These are phyloP conservation scores for Pyrenula aspistea DNA, from an alignment of 495 filamentous ascomycete genomes.

Conservation along the genomic window DNA sequence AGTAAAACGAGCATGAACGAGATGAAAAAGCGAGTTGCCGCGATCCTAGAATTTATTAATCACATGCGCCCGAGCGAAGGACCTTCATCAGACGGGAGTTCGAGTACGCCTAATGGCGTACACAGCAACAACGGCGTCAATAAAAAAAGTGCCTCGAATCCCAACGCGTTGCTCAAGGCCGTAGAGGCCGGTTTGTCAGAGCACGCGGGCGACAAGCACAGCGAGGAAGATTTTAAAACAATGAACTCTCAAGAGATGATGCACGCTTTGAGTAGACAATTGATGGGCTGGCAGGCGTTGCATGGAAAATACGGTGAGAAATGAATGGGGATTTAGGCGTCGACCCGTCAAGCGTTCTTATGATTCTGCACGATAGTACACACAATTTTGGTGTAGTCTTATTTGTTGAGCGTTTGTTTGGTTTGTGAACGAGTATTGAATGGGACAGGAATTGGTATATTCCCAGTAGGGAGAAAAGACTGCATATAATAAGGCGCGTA, in stretches of 20 bases:
- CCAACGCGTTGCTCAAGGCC: slow-evolving; percentile 15
- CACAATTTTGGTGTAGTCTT: no score
- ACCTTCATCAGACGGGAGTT: slow-evolving; percentile 23
- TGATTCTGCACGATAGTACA: no score
- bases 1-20: slow-evolving; percentile 71
- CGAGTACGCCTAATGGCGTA: slow-evolving; percentile 22
- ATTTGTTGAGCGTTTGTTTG: no score
- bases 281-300: slow-evolving; percentile 68
- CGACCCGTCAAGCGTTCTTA: no score
- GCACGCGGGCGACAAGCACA: slow-evolving; percentile 17
- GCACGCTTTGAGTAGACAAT: slow-evolving; percentile 61
- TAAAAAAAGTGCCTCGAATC: not conserved
- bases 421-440: no score
- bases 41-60: slow-evolving; percentile 81
- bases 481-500: no score
- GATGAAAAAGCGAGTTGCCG: slow-evolving; percentile 75
- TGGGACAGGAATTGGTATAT: no score
- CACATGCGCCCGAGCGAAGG: slow-evolving; percentile 60
- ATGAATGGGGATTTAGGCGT: no score
- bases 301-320: slow-evolving; percentile 42
- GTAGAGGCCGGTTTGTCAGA: slow-evolving; percentile 17
- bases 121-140: not conserved
- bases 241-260: slow-evolving; percentile 69
- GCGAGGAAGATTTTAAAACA: slow-evolving; percentile 49
- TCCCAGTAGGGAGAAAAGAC: no score